Evolutionary conservation across 805 yeast species (phyloP), one percentile per base, ranked within the genome.

Genomic region (Monosporozyma unispora): DNA sequence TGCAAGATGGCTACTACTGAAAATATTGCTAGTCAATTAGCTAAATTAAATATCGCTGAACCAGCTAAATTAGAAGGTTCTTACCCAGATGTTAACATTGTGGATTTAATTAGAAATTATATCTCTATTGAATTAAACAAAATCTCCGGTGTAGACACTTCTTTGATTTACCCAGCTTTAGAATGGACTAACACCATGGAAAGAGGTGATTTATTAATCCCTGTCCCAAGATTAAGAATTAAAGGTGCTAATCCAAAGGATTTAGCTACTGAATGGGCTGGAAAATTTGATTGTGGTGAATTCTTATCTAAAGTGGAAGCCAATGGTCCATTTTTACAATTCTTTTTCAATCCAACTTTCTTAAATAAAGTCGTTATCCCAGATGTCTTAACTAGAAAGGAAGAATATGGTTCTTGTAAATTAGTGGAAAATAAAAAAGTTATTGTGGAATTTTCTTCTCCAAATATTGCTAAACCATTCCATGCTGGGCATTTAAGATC

Each of bases 401-500:
- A 73, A 28, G 60, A 61, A 3, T 91, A 79, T 67, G 99, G 99
- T 56, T 70, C 80, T 44, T 73, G 82, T 57, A 85, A 89, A 46
- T 59, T 86, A 49, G 96, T 95, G 50, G 69, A 70, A 41, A 81
- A 80, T 55, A 84, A 88, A 71, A 82, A 75, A 55, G 75, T 85
- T 16, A 60, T 88, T 43, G 78, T 93, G 56, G 99, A 91, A 70
- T 91, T 91, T 62, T 87, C 96, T 1, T 90, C 97, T 35, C 99
- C 99, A 56, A 91, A 91, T 70, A 90, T 91, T 63, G 99, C 99
- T 56, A 91, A 91, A 72, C 99, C 99, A 14, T 91, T 91, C 84
- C 99, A 91, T 66, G 99, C 99, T 49, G 99, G 99, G 50, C 99
- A 91, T 69, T 79, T 91, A 69, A 83, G 99, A 70, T 86, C 96